A percentile compares a stretch with the other conserved stretches of the same genome.
phyloP scores from a whole-genome alignment of 768 basidiomycete species.

The Paxillus rubicundulus region DNA sequence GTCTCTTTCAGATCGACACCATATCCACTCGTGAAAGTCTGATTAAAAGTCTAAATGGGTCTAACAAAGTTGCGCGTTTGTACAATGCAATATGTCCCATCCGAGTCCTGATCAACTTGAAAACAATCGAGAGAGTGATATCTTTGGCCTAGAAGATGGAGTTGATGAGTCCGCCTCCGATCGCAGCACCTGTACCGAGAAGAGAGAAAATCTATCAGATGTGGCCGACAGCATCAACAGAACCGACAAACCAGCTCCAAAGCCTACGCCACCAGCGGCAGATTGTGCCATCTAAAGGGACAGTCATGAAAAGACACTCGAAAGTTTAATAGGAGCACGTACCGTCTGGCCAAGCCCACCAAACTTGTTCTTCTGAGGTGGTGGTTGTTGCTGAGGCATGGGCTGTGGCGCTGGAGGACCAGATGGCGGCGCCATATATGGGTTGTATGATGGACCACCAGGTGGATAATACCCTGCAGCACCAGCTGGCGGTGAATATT shows the following conservation, averaged over 20 bases:
- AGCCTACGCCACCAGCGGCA: conserved; percentile 44
- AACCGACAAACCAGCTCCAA: conserved; percentile 40
- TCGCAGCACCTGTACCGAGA: conserved; percentile 37
- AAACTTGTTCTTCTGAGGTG: conserved; percentile 36
- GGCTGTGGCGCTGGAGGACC: conserved; percentile 38
- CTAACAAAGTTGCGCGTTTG: neutral
- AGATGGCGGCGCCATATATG: conserved; percentile 26
- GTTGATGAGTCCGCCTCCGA: conserved; percentile 45
- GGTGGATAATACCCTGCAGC: conserved; percentile 14
- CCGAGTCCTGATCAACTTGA: neutral
- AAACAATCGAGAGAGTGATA: neutral
- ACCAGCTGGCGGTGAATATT: conserved; percentile 12
- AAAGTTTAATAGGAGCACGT: conserved; percentile 1
- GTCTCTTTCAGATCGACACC: neutral
- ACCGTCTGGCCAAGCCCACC: conserved; percentile 41
- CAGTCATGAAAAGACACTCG: neutral
- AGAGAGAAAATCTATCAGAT: conserved; percentile 1
- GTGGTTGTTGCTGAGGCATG: conserved; percentile 28
- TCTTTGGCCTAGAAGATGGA: conserved; percentile 41
- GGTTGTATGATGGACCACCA: conserved; percentile 11
- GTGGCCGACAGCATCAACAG: no score
- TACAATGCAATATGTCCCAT: conserved; percentile 5
- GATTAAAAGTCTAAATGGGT: neutral
- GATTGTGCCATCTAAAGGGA: conserved; percentile 28
- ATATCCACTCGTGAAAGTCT: neutral